A percentile compares a stretch with the other conserved stretches of the same genome.
Conservation (phyloP, 83 land plant genomes). For the Isoetes engelmannii region DNA sequence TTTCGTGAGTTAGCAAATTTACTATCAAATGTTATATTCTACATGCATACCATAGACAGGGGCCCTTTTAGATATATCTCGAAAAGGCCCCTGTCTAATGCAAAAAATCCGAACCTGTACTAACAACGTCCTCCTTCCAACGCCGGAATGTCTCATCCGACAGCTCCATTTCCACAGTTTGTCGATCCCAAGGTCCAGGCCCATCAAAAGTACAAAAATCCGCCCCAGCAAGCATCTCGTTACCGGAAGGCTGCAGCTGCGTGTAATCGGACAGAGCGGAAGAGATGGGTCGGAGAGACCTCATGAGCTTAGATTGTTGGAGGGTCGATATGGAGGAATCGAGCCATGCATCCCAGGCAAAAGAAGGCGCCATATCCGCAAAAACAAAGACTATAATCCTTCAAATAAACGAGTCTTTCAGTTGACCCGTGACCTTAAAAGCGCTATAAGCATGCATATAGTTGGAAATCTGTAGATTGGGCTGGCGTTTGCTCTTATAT, state of each 20-base stretch:
- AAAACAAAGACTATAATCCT: too few species aligned
- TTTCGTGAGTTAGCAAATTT: neutral
- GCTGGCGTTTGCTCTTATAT: too few species aligned
- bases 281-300: slow-evolving; percentile 54
- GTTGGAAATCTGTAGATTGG: too few species aligned
- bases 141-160: slow-evolving; percentile 42
- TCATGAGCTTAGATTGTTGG: slow-evolving; percentile 31
- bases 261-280: neutral
- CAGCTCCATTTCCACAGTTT: slow-evolving; percentile 53
- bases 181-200: slow-evolving; percentile 59
- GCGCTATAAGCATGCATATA: too few species aligned
- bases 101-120: slow-evolving; percentile 30
- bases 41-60: neutral
- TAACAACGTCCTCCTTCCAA: slow-evolving; percentile 58
- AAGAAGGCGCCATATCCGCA: neutral
- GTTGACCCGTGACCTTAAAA: too few species aligned
- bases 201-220: slow-evolving; percentile 45
- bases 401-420: too few species aligned
- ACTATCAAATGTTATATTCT: slow-evolving; percentile 4
- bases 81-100: neutral
- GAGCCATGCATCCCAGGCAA: slow-evolving; percentile 44
- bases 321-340: slow-evolving; percentile 40
- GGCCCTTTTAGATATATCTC: neutral
- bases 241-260: neutral
- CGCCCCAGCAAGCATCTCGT: neutral